phyloP scores from a whole-genome alignment of 2,329 filamentous ascomycete genomes.

The Fusarium pilosicola region DNA sequence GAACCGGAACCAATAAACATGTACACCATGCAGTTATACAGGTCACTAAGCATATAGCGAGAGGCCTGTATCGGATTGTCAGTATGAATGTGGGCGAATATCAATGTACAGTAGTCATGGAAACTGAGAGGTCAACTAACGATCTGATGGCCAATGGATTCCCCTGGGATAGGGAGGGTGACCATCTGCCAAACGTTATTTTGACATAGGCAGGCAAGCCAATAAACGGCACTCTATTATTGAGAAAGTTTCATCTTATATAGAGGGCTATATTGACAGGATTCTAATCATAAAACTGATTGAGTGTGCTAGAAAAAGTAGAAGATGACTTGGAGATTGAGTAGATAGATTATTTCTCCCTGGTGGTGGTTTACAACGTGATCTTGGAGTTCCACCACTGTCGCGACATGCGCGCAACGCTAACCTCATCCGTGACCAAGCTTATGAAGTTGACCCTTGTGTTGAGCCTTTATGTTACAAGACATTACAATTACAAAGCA shows the following conservation, averaged over 20 bases:
- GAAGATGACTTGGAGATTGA: too few relatives aligned
- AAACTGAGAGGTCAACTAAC: neutral
- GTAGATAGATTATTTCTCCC: neutral
- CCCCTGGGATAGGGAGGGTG: neutral
- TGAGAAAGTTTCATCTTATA: fast-evolving
- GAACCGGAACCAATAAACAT: neutral
- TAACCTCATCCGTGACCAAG: neutral
- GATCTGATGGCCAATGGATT: neutral
- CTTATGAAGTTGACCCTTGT: neutral
- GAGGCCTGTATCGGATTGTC: neutral
- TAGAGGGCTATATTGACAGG: fast-evolving
- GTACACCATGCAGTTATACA: neutral
- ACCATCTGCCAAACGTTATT: neutral
- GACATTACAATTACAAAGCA: neutral
- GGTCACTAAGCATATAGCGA: neutral
- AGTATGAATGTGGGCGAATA: neutral
- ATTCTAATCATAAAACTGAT: fast-evolving
- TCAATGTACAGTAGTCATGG: neutral
- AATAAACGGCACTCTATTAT: neutral
- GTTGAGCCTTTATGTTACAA: too few relatives aligned
- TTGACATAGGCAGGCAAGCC: neutral
- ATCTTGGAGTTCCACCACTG: neutral
- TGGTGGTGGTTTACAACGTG: neutral
- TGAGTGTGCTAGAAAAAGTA: fast-evolving
- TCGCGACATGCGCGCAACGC: neutral